Percentiles rank a stretch among this genome's conserved stretches.
Conservation (phyloP, 106 monocot genomes). For the Dioscorea zingiberensis region DNA sequence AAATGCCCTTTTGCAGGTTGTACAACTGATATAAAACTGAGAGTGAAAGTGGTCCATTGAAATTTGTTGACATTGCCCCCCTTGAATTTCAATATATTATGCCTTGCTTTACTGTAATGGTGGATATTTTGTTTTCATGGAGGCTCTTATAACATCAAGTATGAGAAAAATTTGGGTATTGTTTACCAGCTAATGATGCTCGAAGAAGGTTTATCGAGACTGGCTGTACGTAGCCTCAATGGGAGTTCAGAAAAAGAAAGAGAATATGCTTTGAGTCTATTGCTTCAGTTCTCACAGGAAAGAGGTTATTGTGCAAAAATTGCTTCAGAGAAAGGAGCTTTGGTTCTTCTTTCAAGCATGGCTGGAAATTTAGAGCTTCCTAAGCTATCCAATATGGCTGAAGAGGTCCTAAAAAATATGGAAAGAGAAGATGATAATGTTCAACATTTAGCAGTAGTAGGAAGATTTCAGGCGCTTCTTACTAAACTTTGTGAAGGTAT, state of each 20-base stretch:
- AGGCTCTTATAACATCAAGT: constrained; percentile 4
- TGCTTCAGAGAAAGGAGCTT: constrained; percentile 47
- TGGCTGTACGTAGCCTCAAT: constrained; percentile 38
- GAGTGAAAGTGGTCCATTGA: too few relatives aligned
- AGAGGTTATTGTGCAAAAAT: constrained; percentile 32
- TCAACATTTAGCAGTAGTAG: constrained; percentile 29
- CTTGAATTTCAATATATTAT: too few relatives aligned
- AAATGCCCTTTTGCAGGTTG: too few relatives aligned
- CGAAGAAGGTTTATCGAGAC: constrained; percentile 38
- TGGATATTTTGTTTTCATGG: constrained; percentile 1
- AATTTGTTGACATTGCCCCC: too few relatives aligned
- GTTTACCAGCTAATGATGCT: constrained; percentile 36
- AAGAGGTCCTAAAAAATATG: constrained; percentile 32
- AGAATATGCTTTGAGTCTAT: constrained; percentile 37
- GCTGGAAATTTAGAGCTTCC: constrained; percentile 33
- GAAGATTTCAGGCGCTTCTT: constrained; percentile 47
- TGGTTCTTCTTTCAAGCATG: constrained; percentile 38
- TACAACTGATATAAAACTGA: too few relatives aligned
- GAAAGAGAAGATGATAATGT: constrained; percentile 44
- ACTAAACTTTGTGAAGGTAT: constrained; percentile 28
- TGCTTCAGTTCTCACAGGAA: constrained; percentile 41
- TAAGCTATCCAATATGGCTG: constrained; percentile 38
- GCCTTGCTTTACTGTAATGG: too few relatives aligned
- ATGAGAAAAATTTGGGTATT: constrained; percentile 2
- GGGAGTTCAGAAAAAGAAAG: constrained; percentile 34